Evolutionary conservation across 106 monocot species (phyloP).

Genomic region (Chionographis japonica): DNA sequence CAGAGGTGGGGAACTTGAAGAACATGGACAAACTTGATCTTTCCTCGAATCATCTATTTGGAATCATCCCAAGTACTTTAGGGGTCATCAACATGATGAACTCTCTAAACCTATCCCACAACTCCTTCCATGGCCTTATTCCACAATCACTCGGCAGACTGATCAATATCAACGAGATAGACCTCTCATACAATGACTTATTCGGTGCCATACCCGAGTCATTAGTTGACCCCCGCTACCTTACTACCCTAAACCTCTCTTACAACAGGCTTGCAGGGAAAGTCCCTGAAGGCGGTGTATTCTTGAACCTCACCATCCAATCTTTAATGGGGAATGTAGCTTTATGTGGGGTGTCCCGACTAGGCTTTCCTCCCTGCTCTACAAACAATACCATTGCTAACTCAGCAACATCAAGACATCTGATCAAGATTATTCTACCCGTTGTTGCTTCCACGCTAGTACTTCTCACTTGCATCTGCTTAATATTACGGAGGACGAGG

Average conservation of each 20-base stretch:
- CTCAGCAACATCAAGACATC: background rate
- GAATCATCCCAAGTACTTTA: background rate
- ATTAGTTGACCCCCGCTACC: background rate
- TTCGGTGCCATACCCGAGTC: background rate
- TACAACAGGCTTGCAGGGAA: too few relatives aligned
- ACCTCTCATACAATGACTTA: background rate
- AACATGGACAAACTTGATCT: background rate
- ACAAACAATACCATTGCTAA: too few relatives aligned
- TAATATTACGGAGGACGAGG: background rate
- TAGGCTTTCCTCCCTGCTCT: background rate
- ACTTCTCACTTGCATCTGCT: background rate
- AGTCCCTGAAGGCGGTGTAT: too few relatives aligned
- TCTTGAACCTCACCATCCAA: conserved; percentile 6
- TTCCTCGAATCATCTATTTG: background rate
- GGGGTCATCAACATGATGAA: background rate
- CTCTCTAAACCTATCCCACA: background rate
- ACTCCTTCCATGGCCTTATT: background rate
- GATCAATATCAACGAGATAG: background rate
- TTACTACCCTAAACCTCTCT: too few relatives aligned
- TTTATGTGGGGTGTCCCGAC: too few relatives aligned
- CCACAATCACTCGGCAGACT: background rate
- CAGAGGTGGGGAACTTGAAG: background rate
- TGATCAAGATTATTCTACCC: background rate
- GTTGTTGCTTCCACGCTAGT: background rate
- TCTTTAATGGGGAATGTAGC: background rate